Percentiles rank a stretch among this genome's conserved stretches.
These are phyloP conservation scores for Fallopia convolvulus DNA, from an alignment of 148 eudicot species.

Conservation along the genomic window DNA sequence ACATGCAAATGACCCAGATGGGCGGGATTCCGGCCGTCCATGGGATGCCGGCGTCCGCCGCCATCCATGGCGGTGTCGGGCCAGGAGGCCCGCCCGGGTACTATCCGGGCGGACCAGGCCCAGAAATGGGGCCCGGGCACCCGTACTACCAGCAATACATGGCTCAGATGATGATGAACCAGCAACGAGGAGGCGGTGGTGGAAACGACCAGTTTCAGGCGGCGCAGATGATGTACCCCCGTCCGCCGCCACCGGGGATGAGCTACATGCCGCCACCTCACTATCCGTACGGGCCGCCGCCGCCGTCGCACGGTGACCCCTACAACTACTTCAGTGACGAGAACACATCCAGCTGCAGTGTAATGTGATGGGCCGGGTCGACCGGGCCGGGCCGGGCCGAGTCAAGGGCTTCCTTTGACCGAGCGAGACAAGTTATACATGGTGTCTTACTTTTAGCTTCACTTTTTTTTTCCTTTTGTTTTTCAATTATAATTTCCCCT, in stretches of 20 bases:
- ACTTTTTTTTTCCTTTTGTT: background rate
- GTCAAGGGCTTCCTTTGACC: constrained; percentile 4
- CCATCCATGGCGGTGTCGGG: constrained; percentile 1
- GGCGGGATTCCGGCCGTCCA: constrained; percentile 13
- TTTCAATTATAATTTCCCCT: background rate
- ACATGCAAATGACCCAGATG: constrained; percentile 13
- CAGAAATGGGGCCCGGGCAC: constrained; percentile 5
- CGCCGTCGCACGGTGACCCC: constrained; percentile 3
- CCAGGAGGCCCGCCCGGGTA: background rate
- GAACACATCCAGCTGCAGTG: constrained; percentile 11
- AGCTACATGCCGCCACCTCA: background rate
- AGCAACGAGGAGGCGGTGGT: background rate
- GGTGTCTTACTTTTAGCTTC: background rate
- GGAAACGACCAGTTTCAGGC: background rate
- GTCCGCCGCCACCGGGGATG: background rate
- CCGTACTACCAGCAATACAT: constrained; percentile 12
- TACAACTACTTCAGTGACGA: constrained; percentile 11
- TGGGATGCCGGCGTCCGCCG: background rate
- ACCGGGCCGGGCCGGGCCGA: background rate
- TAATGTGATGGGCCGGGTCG: background rate
- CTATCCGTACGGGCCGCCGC: background rate
- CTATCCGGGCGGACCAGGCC: background rate
- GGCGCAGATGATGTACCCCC: background rate
- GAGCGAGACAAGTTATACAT: constrained; percentile 1
- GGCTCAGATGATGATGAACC: constrained; percentile 14